phyloP scores from a whole-genome alignment of 192 early-diverging fungal genomes.

The Backusella parvicylindrica region DNA sequence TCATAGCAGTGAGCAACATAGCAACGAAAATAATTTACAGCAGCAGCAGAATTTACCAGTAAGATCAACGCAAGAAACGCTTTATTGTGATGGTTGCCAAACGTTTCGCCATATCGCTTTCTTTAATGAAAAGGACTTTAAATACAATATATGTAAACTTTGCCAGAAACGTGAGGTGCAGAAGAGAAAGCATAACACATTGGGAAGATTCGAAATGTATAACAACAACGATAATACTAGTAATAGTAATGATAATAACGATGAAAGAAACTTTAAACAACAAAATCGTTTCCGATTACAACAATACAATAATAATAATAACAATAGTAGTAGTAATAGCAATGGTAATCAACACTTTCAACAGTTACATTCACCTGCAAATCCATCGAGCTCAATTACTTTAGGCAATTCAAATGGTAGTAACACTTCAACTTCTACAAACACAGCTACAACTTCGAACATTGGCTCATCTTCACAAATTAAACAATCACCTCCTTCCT shows the following conservation, averaged over 20 bases:
- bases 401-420: not conserved
- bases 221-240: not conserved
- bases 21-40: not conserved
- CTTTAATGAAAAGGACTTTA: not conserved
- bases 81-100: slow-evolving; percentile 3
- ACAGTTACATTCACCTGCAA: not conserved
- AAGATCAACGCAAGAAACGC: not conserved
- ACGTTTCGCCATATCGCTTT: not conserved
- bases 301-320: not conserved
- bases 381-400: not conserved
- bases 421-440: not conserved
- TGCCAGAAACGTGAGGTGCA: not conserved
- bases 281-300: not conserved
- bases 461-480: not conserved
- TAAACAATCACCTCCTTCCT: not conserved
- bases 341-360: not conserved
- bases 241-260: not conserved
- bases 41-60: not conserved
- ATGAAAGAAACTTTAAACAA: slow-evolving; percentile 8
- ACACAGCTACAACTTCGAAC: not conserved
- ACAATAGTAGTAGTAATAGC: not conserved
- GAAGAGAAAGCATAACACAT: not conserved
- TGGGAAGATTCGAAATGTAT: slow-evolving; percentile 3
- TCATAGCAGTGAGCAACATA: not conserved
- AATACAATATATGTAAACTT: not conserved